Base-by-base conservation (phyloP, 2,329 filamentous ascomycete genomes). In the Chaetomiaceae sp. region DNA sequence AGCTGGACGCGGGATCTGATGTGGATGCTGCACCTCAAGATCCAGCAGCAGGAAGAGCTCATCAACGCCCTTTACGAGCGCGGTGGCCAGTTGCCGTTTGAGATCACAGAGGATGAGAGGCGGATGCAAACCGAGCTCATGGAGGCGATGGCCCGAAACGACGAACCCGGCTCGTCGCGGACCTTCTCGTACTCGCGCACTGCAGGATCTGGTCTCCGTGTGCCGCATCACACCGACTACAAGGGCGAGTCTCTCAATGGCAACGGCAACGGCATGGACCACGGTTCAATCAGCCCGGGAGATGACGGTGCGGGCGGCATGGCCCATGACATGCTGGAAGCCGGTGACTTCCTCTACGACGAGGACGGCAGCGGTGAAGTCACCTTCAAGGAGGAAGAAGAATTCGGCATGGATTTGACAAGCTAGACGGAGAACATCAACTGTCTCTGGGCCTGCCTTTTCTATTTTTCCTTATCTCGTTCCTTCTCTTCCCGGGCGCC, bases 1-100 rank as follows among this genome's bases (percentile, higher is more conserved):
- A 90, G 89, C 70, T 99, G 93, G 93, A 96, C 89, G 55, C 83
- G 92, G 56, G 93, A 99, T 71, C 77, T 99, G 46, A 96, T 97
- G 89, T 97, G 93, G 93, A 86, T 95, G 73, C 74, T 96, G 53
- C 85, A 96, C 65, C 78, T 88, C 64, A 95, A 95, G 71, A 78
- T 95, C 58, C 85, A 93, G 65, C 87, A 92, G 65, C 89, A 95
- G 68, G 86, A 95, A 56, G 87, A 96, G 65, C 79, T 97, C 44
- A 82, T 87, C 62, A 86, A 91, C 62, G 75, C 81, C 45, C 84
- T 95, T 51, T 74, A 77, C 27, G 82, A 84, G 53, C 76, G 91
- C 13, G 89, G 89, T 38, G 85, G 85, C 8, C 78, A 77, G 13
- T 87, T 88, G 68, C 88, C 89, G 1, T 91, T 93, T 62, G 85